Base-by-base conservation (phyloP, 1,284 basidiomycete species). In the Inonotus hispidus region DNA sequence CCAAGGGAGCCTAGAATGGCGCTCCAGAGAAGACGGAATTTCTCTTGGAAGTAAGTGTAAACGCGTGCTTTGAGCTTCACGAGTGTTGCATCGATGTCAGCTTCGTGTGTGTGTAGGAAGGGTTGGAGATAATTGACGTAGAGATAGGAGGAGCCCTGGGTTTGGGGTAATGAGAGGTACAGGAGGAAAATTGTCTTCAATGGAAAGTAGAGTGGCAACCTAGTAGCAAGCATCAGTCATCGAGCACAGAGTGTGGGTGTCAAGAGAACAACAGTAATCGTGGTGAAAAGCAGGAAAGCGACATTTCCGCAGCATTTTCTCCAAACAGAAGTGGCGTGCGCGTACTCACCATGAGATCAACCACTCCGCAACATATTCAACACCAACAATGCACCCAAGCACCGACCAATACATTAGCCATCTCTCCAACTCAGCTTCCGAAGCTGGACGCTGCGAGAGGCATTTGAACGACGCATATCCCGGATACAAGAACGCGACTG, bases 381-480 rank as follows among this genome's bases (percentile, higher is more conserved):
- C 74, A 4, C 81, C 82, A 37, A 91, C 78, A 63, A 93, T 82
- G 69, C 84, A 86, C 0, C 89, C 92, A 11, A 93, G 81, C 0
- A 93, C 90, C 35, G 85, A 87, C 92, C 92, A 93, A 68, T 93
- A 94, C 90, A 92, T 93, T 56, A 93, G 77, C 91, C 92, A 93
- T 74, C 88, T 76, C 70, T 93, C 92, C 5, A 93, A 77, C 32
- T 91, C 88, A 50, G 80, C 84, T 67, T 92, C 87, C 3, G 87
- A 85, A 0, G 88, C 88, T 39, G 90, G 89, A 49, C 90, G 79
- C 69, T 88, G 87, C 52, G 87, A 88, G 38, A 93, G 79, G 0
- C 85, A 83, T 77, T 94, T 94, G 77, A 92, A 94, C 25, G 90
- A 92, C 41, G 90, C 88, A 73, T 93, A 93, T 19, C 85, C 86